A percentile compares a stretch with the other conserved stretches of the same genome.
Evolutionary conservation across 768 basidiomycete species (phyloP).

Genomic region (Hemileccinum impolitum): DNA sequence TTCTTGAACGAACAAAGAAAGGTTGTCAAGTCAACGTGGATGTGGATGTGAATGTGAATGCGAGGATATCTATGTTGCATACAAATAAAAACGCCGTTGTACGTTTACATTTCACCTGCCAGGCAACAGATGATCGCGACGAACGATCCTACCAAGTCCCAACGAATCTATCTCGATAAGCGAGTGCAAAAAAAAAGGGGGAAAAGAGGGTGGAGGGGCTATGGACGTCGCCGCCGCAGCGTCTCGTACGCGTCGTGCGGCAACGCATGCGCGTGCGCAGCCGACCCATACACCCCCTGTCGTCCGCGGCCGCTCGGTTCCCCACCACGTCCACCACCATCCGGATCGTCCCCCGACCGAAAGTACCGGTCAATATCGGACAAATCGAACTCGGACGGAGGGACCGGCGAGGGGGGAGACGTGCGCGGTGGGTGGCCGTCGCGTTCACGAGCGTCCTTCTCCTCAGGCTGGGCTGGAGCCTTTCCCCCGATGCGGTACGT

Average conservation of each 20-base stretch:
- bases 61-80: no score
- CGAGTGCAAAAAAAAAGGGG: not conserved
- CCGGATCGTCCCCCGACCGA: constrained; percentile 34
- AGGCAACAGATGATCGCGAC: no score
- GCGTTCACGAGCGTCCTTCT: not conserved
- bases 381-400: constrained; percentile 58
- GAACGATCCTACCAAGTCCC: no score
- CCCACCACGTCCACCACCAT: not conserved
- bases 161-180: no score
- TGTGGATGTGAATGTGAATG: no score
- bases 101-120: no score
- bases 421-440: constrained; percentile 7
- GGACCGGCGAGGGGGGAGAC: constrained; percentile 33
- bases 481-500: constrained; percentile 55
- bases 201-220: not conserved
- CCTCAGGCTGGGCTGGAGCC: constrained; percentile 8
- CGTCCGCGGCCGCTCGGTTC: constrained; percentile 1
- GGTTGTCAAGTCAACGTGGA: no score
- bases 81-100: no score
- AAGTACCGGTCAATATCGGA: constrained; percentile 79
- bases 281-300: not conserved
- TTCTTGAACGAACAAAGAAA: no score
- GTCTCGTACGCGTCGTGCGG: constrained; percentile 4
- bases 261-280: not conserved
- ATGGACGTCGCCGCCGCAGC: constrained; percentile 10